Conservation (phyloP, 2,329 filamentous ascomycete species). For the Colletotrichum lini region DNA sequence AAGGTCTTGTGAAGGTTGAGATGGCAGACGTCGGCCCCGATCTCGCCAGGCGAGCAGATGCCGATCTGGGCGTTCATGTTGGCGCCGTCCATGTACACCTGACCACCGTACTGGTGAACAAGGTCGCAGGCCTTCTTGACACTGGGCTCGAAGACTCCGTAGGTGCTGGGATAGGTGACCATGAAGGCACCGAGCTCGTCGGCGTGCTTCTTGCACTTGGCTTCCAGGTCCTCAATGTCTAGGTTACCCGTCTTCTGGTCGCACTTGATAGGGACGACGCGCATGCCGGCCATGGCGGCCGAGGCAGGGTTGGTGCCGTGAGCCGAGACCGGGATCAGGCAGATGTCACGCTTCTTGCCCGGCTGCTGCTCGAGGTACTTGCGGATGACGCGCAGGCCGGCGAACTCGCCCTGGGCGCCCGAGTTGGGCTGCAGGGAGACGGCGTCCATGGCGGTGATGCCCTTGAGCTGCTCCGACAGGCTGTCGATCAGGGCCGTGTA, state of each 20-base stretch:
- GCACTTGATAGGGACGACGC: constrained; percentile 93
- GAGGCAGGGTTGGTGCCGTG: constrained; percentile 97
- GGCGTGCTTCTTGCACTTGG: constrained; percentile 90
- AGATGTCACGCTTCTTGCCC: constrained; percentile 85
- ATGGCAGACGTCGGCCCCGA: constrained; percentile 97
- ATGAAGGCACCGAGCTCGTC: constrained; percentile 92
- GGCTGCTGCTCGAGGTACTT: constrained; percentile 82
- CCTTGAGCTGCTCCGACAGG: constrained; percentile 81
- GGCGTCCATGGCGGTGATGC: constrained; percentile 91
- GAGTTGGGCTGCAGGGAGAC: constrained; percentile 95
- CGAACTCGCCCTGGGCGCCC: constrained; percentile 94
- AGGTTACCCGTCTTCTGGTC: constrained; percentile 89
- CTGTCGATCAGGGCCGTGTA: constrained; percentile 80
- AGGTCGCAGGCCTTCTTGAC: constrained; percentile 88
- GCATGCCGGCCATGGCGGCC: constrained; percentile 96
- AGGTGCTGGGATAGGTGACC: constrained; percentile 97
- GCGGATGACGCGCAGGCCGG: constrained; percentile 89
- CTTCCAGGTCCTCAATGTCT: constrained; percentile 86
- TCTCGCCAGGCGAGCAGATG: constrained; percentile 92
- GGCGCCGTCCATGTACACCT: constrained; percentile 98
- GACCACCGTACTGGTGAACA: constrained; percentile 89
- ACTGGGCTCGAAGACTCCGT: constrained; percentile 92
- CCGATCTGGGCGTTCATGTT: constrained; percentile 99
- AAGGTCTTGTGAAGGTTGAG: constrained; percentile 99
- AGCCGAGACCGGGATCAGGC: constrained; percentile 93